These are phyloP conservation scores for Trichoderma gracile DNA, from an alignment of 2,329 filamentous ascomycete species.

Conservation along the genomic window DNA sequence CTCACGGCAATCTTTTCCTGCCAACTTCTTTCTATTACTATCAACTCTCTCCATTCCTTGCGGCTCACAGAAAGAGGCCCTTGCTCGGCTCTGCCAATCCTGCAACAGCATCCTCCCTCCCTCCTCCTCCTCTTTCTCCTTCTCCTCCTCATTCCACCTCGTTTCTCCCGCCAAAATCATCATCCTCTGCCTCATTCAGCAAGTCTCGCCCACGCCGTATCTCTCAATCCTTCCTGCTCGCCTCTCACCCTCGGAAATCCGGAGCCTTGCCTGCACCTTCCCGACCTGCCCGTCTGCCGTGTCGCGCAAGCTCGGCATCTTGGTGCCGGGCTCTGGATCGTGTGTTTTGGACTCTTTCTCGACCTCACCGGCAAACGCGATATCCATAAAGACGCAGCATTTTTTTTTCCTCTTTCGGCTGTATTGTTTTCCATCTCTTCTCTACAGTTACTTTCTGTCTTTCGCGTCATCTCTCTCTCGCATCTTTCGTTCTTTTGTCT, in stretches of 20 bases:
- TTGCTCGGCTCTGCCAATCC: background rate
- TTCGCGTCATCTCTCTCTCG: background rate
- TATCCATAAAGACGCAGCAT: slow-evolving; percentile 17
- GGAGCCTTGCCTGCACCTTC: slow-evolving; percentile 27
- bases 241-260: slow-evolving; percentile 1
- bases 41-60: background rate
- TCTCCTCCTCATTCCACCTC: slow-evolving; percentile 7
- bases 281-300: slow-evolving; percentile 27
- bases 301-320: slow-evolving; percentile 30
- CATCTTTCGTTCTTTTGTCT: background rate
- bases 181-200: background rate
- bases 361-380: slow-evolving; percentile 1
- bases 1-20: background rate
- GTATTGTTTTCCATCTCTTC: background rate
- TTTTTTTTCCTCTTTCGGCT: slow-evolving; percentile 25
- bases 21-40: background rate
- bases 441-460: background rate
- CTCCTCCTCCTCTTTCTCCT: background rate
- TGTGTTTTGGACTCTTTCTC: slow-evolving; percentile 11
- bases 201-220: background rate
- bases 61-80: background rate
- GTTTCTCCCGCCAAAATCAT: background rate
- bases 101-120: slow-evolving; percentile 11
- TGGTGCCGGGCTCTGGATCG: slow-evolving; percentile 27
- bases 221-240: background rate